Conservation (phyloP, 768 basidiomycete species). For the Serendipita sp. region DNA sequence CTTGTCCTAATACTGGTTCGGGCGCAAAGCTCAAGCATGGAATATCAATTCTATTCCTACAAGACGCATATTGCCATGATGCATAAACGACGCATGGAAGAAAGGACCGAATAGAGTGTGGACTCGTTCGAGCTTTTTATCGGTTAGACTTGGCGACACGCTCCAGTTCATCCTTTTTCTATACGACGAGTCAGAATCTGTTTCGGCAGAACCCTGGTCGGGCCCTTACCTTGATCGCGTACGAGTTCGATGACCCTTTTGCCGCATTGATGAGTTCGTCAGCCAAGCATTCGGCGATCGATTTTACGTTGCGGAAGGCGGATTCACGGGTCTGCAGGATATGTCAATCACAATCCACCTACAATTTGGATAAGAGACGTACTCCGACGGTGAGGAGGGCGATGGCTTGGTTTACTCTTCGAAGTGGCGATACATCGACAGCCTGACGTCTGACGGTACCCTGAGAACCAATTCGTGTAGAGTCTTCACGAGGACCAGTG, state of each 20-base stretch:
- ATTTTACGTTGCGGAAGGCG: constrained; percentile 99
- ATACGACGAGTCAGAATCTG: constrained; percentile 12
- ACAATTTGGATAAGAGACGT: constrained; percentile 22
- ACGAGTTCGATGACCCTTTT: constrained; percentile 99
- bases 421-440: constrained; percentile 96
- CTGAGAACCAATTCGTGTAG: constrained; percentile 98
- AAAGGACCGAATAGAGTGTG: not conserved
- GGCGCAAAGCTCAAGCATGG: too few relatives aligned
- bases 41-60: too few relatives aligned
- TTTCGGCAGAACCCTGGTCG: not conserved
- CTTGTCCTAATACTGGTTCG: too few relatives aligned
- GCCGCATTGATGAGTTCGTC: constrained; percentile 99
- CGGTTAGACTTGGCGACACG: constrained; percentile 99
- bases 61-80: not conserved
- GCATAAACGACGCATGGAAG: not conserved
- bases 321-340: constrained; percentile 85
- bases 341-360: not conserved
- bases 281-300: constrained; percentile 94
- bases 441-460: constrained; percentile 99
- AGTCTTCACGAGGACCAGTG: constrained; percentile 99
- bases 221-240: constrained; percentile 83
- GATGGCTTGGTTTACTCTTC: constrained; percentile 95
- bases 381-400: constrained; percentile 91
- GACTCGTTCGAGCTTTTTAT: constrained; percentile 34
- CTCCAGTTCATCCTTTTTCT: constrained; percentile 99